Evolutionary conservation across 179 eudicot species (phyloP).

Genomic region (Beta corolliflora): DNA sequence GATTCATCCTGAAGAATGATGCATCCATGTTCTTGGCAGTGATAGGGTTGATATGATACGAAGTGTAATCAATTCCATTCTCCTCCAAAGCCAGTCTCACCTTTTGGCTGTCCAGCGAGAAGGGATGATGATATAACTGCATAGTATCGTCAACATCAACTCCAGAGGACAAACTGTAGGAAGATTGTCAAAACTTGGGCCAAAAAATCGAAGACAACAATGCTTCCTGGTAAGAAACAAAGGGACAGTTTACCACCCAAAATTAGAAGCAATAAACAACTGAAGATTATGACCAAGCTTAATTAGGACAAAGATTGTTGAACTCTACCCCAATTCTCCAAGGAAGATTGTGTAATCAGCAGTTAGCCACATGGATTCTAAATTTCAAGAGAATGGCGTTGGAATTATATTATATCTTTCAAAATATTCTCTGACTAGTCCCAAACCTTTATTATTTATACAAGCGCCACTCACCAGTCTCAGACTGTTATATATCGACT

Average conservation of each 20-base stretch:
- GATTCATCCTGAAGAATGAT: conserved; percentile 76
- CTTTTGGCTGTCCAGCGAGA: conserved; percentile 92
- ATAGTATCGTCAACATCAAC: conserved; percentile 45
- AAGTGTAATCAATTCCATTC: conserved; percentile 80
- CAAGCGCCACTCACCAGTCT: background rate
- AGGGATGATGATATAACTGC: conserved; percentile 96
- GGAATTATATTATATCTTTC: too few relatives aligned
- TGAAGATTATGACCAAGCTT: background rate
- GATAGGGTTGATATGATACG: conserved; percentile 82
- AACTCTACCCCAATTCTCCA: background rate
- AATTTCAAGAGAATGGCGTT: background rate
- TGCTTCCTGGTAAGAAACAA: conserved; percentile 19
- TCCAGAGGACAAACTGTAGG: conserved; percentile 8
- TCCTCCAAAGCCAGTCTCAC: conserved; percentile 93
- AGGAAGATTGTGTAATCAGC: background rate
- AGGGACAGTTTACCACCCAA: conserved; percentile 7
- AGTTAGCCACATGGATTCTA: background rate
- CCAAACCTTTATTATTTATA: too few relatives aligned
- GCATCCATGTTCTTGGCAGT: conserved; percentile 91
- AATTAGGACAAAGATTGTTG: background rate
- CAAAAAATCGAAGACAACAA: conserved; percentile 3
- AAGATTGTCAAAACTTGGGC: conserved; percentile 5
- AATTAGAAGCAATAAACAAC: conserved; percentile 4
- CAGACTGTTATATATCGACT: background rate
- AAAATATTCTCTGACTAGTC: too few relatives aligned